Evolutionary conservation across 495 filamentous ascomycete species (phyloP), one percentile per base, ranked within the genome.

Genomic region (Talaromyces ruber): DNA sequence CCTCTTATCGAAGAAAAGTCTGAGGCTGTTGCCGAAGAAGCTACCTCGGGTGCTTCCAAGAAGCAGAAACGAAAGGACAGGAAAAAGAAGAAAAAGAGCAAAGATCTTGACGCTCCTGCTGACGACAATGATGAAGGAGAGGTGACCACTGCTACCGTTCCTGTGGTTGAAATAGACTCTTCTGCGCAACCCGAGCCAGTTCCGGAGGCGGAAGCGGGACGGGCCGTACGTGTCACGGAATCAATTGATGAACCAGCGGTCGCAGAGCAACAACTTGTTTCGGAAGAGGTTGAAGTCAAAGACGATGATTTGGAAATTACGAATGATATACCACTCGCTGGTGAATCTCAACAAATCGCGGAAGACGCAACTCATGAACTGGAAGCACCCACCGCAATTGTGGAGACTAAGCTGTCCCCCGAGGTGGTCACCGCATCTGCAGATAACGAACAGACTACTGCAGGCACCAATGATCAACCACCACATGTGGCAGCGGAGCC

Each of bases 31-130:
- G 37, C 55, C 0, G 59, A 66, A 16, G 11, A 59, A 53, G 43
- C 64, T 16, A 55, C 7, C n/a, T 47, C 18, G 43, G 3, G 37
- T 21, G 12, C 24, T 6, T 66, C 68, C 7, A 78, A 76, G 62
- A 77, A 77, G 47, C 66, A 70, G 14, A 73, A 74, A 63, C 64
- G 64, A 18, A 67, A 70, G 47, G 72, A 74, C 61, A 72, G 70
- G 58, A 74, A 74, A 66, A 72, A 74, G 62, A 74, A 71, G 9
- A 56, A 60, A 57, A 73, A 73, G 67, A 62, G 59, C 25, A 72
- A 73, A 62, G 68, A 61, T 6, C 39, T 32, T 37, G 61, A 28
- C 12, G 61, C 62, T 24, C 32, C 51, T 64, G 6, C 29, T 11
- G 62, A 60, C 9, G 54, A 63, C 37, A 59, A 21, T 28, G 57